These are phyloP conservation scores for Aspergillus candidus DNA, from an alignment of 2,329 filamentous ascomycete species.

Conservation along the genomic window DNA sequence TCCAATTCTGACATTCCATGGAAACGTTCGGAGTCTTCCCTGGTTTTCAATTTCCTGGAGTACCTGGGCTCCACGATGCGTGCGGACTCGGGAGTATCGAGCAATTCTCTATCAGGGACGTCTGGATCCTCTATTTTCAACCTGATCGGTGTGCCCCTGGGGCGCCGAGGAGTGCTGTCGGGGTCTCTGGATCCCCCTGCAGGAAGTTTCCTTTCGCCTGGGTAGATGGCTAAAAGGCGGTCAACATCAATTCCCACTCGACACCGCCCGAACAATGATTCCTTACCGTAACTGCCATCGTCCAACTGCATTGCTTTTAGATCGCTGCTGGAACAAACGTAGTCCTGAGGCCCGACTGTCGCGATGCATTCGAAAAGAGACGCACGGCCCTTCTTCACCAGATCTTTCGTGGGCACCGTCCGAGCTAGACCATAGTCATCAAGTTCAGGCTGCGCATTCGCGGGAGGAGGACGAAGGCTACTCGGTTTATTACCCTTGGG, in stretches of 20 bases:
- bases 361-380: slow-evolving; percentile 39
- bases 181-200: slow-evolving; percentile 3
- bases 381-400: slow-evolving; percentile 38
- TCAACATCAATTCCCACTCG: neutral
- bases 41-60: slow-evolving; percentile 8
- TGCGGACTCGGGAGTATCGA: slow-evolving; percentile 4
- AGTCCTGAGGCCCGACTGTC: slow-evolving; percentile 26
- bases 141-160: slow-evolving; percentile 12
- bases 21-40: slow-evolving; percentile 14
- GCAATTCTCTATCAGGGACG: slow-evolving; percentile 7
- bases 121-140: slow-evolving; percentile 11
- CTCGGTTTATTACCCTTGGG: slow-evolving; percentile 27
- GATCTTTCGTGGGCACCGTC: slow-evolving; percentile 26
- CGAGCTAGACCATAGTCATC: slow-evolving; percentile 47
- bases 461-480: slow-evolving; percentile 21
- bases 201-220: slow-evolving; percentile 5
- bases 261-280: neutral
- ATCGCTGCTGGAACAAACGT: slow-evolving; percentile 31
- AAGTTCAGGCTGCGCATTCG: slow-evolving; percentile 29
- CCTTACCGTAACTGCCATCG: slow-evolving; percentile 30
- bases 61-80: slow-evolving; percentile 1
- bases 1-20: slow-evolving; percentile 33
- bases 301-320: slow-evolving; percentile 21
- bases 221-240: slow-evolving; percentile 3
- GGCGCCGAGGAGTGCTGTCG: slow-evolving; percentile 7